Evolutionary conservation across 129 eudicot species (phyloP).

Genomic region (Daucus carota): DNA sequence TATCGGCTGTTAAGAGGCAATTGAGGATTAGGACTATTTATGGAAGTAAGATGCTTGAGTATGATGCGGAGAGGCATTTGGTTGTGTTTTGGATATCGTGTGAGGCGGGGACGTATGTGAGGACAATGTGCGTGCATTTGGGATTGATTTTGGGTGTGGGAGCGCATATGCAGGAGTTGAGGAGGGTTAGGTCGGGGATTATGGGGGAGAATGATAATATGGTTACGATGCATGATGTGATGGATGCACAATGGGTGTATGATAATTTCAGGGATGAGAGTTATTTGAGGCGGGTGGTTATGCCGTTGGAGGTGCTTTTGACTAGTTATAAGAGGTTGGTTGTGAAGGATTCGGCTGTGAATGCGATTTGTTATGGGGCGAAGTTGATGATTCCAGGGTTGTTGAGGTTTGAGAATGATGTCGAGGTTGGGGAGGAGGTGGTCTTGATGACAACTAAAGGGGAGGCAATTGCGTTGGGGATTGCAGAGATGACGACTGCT

Average conservation of each 20-base stretch:
- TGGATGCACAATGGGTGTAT: conserved; percentile 67
- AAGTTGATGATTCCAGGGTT: conserved; percentile 84
- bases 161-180: conserved; percentile 86
- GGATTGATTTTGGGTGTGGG: conserved; percentile 81
- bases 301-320: conserved; percentile 72
- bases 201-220: conserved; percentile 89
- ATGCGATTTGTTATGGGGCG: conserved; percentile 80
- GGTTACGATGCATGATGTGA: conserved; percentile 90
- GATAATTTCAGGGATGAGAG: conserved; percentile 69
- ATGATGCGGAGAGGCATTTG: conserved; percentile 66
- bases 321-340: conserved; percentile 79
- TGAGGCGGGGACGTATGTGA: conserved; percentile 87
- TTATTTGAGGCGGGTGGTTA: conserved; percentile 60
- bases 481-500: conserved; percentile 86
- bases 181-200: conserved; percentile 83
- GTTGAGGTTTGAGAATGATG: conserved; percentile 63
- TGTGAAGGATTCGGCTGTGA: conserved; percentile 82
- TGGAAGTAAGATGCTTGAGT: conserved; percentile 73
- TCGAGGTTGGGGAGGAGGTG: conserved; percentile 77
- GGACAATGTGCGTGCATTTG: conserved; percentile 87
- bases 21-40: conserved; percentile 77
- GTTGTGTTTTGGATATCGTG: conserved; percentile 92
- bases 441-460: conserved; percentile 88
- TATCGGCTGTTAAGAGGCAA: conserved; percentile 81
- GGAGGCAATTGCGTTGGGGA: conserved; percentile 77